A percentile compares a stretch with the other conserved stretches of the same genome.
phyloP scores from a whole-genome alignment of 176 grass and related monocot species.

The Melocanna baccifera region DNA sequence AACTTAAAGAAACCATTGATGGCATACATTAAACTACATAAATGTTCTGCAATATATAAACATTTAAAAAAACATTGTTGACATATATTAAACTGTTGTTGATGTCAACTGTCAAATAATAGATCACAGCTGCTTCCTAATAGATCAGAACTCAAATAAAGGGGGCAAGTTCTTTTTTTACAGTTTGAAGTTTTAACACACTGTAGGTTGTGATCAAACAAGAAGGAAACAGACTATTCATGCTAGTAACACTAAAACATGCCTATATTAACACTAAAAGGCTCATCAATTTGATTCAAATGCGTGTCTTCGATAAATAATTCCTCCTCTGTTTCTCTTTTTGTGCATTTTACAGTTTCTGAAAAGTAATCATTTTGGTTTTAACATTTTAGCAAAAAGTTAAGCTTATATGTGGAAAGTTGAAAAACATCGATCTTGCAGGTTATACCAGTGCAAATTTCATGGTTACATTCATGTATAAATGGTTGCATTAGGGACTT shows the following conservation, averaged over 20 bases:
- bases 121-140: background rate
- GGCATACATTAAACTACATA: constrained; percentile 15
- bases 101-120: background rate
- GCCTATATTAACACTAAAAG: background rate
- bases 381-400: background rate
- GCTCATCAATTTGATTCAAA: constrained; percentile 1
- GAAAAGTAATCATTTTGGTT: background rate
- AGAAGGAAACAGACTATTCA: background rate
- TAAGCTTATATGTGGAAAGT: background rate
- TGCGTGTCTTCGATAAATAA: background rate
- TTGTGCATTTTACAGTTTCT: constrained; percentile 10
- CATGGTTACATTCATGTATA: background rate
- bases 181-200: constrained; percentile 5
- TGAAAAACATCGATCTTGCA: background rate
- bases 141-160: constrained; percentile 15
- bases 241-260: background rate
- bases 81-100: background rate
- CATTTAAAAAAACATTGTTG: background rate
- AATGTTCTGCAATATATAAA: constrained; percentile 8
- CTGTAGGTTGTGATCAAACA: background rate
- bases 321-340: background rate
- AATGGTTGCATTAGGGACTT: background rate
- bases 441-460: background rate
- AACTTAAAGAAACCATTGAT: background rate
- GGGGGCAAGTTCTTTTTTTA: background rate